A percentile compares a stretch with the other conserved stretches of the same genome.
Conservation (phyloP, 805 yeast genomes). For the Soucietia sequanensis region DNA sequence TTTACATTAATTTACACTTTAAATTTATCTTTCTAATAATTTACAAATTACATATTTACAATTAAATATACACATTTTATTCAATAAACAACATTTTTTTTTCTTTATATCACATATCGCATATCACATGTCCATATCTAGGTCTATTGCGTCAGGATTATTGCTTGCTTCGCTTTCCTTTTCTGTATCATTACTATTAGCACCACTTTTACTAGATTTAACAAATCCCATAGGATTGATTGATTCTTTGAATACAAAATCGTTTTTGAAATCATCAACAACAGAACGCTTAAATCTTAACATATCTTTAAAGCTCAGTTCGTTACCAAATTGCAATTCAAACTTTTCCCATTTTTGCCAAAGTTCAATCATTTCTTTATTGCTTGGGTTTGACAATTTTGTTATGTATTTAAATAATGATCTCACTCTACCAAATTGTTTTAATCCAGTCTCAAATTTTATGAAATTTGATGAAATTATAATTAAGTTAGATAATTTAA, state of each 20-base stretch:
- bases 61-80: neutral
- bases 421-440: constrained; percentile 61
- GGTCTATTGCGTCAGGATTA: constrained; percentile 62
- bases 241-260: constrained; percentile 11
- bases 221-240: constrained; percentile 49
- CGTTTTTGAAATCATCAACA: constrained; percentile 16
- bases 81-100: too few species aligned
- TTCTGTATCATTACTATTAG: neutral
- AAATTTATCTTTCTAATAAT: neutral
- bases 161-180: too few species aligned
- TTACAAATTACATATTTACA: too few species aligned
- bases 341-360: constrained; percentile 77
- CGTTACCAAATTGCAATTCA: constrained; percentile 71
- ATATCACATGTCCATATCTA: constrained; percentile 43
- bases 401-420: constrained; percentile 49
- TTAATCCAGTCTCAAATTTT: constrained; percentile 50
- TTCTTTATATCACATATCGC: too few species aligned
- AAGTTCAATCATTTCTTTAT: constrained; percentile 10
- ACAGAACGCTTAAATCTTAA: constrained; percentile 53
- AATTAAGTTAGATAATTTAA: constrained; percentile 44
- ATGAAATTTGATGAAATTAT: constrained; percentile 54
- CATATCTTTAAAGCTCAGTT: constrained; percentile 72
- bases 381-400: constrained; percentile 19
- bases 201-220: constrained; percentile 24
- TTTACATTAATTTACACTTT: neutral